Percentiles rank a stretch among this genome's conserved stretches.
Evolutionary conservation across 495 filamentous ascomycete genomes (phyloP).

Genomic region (Aspergillus ostianus): DNA sequence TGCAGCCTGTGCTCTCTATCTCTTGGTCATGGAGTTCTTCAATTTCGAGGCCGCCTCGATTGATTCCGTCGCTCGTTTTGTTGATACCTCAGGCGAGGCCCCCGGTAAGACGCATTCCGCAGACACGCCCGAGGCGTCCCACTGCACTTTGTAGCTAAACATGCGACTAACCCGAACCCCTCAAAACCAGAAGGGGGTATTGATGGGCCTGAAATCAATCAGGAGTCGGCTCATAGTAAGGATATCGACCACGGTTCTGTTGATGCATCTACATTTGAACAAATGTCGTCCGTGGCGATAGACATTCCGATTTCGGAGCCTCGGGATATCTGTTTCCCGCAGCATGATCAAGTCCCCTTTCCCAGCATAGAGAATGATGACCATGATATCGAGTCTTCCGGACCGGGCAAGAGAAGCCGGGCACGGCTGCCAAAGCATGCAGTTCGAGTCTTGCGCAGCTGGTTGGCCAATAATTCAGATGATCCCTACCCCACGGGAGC

Average conservation of each 20-base stretch:
- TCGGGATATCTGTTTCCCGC: not conserved
- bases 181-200: not conserved
- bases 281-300: not conserved
- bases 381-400: not conserved
- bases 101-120: not conserved
- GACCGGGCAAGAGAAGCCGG: not conserved
- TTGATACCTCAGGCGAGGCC: not conserved
- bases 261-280: not conserved
- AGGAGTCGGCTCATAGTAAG: not conserved
- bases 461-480: slow-evolving; percentile 22
- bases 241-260: not conserved
- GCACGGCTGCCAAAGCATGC: not conserved
- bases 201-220: not conserved
- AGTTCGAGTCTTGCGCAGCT: slow-evolving; percentile 6
- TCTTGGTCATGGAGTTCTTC: not conserved
- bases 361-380: not conserved
- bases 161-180: too few relatives aligned
- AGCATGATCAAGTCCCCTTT: not conserved
- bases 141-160: not conserved
- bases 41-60: not conserved
- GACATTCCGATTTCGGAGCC: not conserved
- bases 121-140: not conserved
- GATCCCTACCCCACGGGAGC: slow-evolving; percentile 20
- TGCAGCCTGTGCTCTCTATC: not conserved
- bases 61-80: not conserved